Conservation (phyloP, 1,139 yeast species). For the Yamadazyma mexicana region DNA sequence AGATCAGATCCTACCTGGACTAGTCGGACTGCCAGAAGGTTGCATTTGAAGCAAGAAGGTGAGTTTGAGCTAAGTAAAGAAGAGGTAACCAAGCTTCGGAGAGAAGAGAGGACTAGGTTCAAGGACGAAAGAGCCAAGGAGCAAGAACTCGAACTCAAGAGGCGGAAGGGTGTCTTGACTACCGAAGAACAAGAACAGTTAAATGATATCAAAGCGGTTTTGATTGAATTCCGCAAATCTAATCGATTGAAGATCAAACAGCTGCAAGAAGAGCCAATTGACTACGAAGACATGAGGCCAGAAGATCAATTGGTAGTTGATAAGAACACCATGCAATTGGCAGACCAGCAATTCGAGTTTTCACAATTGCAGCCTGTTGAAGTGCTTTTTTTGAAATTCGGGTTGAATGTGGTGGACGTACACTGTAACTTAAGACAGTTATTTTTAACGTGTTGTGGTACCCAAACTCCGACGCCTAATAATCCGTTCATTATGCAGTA, state of each 20-base stretch:
- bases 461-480: slow-evolving; percentile 21
- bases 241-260: slow-evolving; percentile 15
- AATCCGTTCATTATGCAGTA: slow-evolving; percentile 54
- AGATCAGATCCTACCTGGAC: slow-evolving; percentile 94
- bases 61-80: slow-evolving; percentile 53
- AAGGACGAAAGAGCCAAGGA: slow-evolving; percentile 52
- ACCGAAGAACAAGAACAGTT: slow-evolving; percentile 27
- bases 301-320: slow-evolving; percentile 44
- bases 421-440: slow-evolving; percentile 20
- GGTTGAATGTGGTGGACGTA: slow-evolving; percentile 41
- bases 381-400: slow-evolving; percentile 61
- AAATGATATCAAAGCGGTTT: slow-evolving; percentile 23
- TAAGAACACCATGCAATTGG: slow-evolving; percentile 21
- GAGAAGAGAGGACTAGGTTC: slow-evolving; percentile 72
- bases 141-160: slow-evolving; percentile 35
- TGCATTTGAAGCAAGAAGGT: slow-evolving; percentile 40
- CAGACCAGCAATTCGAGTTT: slow-evolving; percentile 51
- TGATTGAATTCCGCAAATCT: slow-evolving; percentile 23
- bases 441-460: slow-evolving; percentile 25
- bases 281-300: slow-evolving; percentile 19
- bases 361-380: slow-evolving; percentile 79
- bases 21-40: slow-evolving; percentile 53
- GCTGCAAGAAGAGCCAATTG: slow-evolving; percentile 13
- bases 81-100: slow-evolving; percentile 71
- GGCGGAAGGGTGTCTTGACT: slow-evolving; percentile 24